Percentiles rank a stretch among this genome's conserved stretches.
Evolutionary conservation across 1,139 yeast species (phyloP).

Genomic region (Suhomyces ambrosiae): DNA sequence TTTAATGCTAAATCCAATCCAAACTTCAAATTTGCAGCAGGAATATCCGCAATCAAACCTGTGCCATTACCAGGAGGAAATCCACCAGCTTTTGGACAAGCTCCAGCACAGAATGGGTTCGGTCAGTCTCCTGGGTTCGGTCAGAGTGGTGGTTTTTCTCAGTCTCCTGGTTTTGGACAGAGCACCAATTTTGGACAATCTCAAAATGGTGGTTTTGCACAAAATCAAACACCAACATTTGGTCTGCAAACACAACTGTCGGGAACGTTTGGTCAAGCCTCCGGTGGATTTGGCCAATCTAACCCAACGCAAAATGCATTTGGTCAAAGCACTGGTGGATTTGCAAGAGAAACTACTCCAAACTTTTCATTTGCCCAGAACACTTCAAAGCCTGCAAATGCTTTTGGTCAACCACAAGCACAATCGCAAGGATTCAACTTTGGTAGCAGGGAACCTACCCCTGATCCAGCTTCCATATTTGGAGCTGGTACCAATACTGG

Average conservation of each 20-base stretch:
- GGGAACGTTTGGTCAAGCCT: too few relatives aligned
- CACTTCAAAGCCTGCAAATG: slow-evolving; percentile 15
- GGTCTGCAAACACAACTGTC: too few relatives aligned
- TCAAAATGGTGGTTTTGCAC: neutral
- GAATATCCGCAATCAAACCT: slow-evolving; percentile 12
- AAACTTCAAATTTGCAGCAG: slow-evolving; percentile 17
- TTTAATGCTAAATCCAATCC: slow-evolving; percentile 11
- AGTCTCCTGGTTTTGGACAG: slow-evolving; percentile 2
- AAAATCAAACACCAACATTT: slow-evolving; percentile 4
- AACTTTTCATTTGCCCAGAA: slow-evolving; percentile 14
- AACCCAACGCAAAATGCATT: slow-evolving; percentile 4
- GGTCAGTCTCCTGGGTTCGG: slow-evolving; percentile 4
- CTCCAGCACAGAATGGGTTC: neutral
- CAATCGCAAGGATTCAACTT: slow-evolving; percentile 14
- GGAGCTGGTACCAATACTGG: slow-evolving; percentile 12
- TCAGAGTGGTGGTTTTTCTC: neutral
- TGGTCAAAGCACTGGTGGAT: slow-evolving; percentile 2
- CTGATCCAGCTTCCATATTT: slow-evolving; percentile 33
- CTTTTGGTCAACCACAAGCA: slow-evolving; percentile 15
- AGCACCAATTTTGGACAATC: neutral
- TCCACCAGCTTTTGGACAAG: slow-evolving; percentile 10
- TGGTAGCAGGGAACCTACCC: slow-evolving; percentile 28
- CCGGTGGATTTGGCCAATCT: slow-evolving; percentile 8
- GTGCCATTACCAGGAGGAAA: slow-evolving; percentile 3
- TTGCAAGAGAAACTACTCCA: slow-evolving; percentile 14